Evolutionary conservation across 129 eudicot species (phyloP).

Genomic region (Ambrosia artemisiifolia): DNA sequence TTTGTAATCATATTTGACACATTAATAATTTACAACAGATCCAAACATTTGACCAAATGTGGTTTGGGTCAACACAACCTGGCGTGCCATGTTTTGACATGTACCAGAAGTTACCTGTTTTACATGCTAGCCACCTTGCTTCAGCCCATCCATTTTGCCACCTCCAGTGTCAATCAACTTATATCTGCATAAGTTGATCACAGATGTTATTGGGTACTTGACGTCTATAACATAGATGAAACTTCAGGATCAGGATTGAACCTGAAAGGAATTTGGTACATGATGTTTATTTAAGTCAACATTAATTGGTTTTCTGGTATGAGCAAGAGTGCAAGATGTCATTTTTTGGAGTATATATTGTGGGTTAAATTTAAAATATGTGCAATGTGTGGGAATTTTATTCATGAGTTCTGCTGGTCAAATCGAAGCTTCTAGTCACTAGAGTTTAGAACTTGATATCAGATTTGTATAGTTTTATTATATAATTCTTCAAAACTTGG

Average conservation of each 20-base stretch:
- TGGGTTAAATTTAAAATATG: neutral
- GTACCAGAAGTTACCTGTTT: neutral
- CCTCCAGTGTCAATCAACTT: neutral
- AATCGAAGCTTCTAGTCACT: slow-evolving; percentile 4
- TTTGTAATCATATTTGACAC: neutral
- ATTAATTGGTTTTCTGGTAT: neutral
- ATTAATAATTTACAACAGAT: neutral
- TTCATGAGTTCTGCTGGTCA: neutral
- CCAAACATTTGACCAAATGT: neutral
- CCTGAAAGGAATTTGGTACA: neutral
- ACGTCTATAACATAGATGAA: neutral
- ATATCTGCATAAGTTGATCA: neutral
- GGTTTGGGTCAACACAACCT: neutral
- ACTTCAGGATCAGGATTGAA: neutral
- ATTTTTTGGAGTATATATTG: neutral
- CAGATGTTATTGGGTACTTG: neutral
- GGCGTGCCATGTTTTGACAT: neutral
- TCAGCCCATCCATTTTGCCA: neutral
- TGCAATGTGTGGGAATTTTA: neutral
- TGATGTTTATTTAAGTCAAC: neutral
- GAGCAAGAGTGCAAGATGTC: neutral
- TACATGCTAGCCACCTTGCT: neutral
- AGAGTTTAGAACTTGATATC: neutral
- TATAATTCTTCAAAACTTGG: neutral
- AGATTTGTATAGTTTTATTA: neutral